phyloP scores from a whole-genome alignment of 108 stramenopile genomes.

The Schizochytrium sp. region DNA sequence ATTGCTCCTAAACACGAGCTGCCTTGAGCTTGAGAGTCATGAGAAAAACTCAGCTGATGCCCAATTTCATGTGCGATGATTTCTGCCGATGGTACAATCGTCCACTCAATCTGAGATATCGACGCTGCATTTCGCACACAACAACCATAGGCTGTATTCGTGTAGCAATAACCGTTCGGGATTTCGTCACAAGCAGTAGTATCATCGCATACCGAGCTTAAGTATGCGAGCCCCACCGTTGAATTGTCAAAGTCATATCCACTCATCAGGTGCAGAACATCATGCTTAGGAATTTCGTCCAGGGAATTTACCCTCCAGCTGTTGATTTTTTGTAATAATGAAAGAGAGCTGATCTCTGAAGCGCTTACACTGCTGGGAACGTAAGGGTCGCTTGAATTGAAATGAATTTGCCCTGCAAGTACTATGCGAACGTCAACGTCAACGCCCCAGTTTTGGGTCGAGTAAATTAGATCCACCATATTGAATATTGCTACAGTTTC shows the following conservation, averaged over 20 bases:
- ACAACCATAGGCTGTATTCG: slow-evolving; percentile 8
- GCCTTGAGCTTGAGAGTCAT: not conserved
- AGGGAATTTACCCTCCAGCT: not conserved
- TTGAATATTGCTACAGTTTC: not conserved
- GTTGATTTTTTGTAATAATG: not conserved
- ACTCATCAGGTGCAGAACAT: slow-evolving; percentile 26
- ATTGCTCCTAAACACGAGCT: not conserved
- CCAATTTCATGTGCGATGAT: slow-evolving; percentile 51
- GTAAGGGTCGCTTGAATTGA: not conserved
- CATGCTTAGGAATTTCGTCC: not conserved
- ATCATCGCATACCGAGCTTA: slow-evolving; percentile 27
- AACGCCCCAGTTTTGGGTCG: not conserved
- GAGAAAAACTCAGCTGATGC: slow-evolving; percentile 27
- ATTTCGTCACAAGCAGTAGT: not conserved
- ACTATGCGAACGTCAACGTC: not conserved
- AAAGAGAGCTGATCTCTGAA: not conserved
- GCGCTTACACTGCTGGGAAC: not conserved
- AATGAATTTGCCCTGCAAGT: not conserved
- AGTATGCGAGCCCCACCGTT: slow-evolving; percentile 34
- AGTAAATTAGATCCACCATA: slow-evolving; percentile 19
- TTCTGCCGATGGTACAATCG: not conserved
- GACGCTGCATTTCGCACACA: slow-evolving; percentile 17
- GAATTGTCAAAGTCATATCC: not conserved
- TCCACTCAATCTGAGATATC: slow-evolving; percentile 49
- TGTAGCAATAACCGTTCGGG: slow-evolving; percentile 17